Base-by-base conservation (phyloP, 2,329 filamentous ascomycete genomes). In the Penicillium janthinellum region DNA sequence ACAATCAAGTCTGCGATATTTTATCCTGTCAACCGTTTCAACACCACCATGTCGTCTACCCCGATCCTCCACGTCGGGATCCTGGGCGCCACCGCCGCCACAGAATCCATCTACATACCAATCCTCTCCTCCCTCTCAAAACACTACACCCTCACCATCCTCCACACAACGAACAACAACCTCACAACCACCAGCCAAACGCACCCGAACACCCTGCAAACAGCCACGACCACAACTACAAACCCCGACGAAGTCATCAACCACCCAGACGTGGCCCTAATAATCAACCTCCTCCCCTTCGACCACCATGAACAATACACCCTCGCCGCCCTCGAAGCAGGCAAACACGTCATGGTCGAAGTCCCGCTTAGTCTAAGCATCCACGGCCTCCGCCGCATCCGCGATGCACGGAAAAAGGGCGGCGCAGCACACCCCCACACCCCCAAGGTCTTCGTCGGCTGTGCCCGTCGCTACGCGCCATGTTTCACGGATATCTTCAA, bases 401-500 rank as follows among this genome's bases (percentile, higher is more conserved):
- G 82, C 34, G 79, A 75, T 0, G 84, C 84, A 15, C 60, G 45
- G 20, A 56, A 61, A 14, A 62, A 66, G 41, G 65, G 62, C 31
- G 17, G 41, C 11, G 12, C 41, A 2, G 52, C 51, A 11, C 47
- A 50, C 6, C n/a, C 25, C 14, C 6, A 12, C 67, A 70, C 72
- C 0, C 75, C 73, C 4, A 77, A 71, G 34, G 78, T 87, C 1
- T 84, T 88, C 66, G 83, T 89, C 0, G 85, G 85, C 1, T 86
- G 84, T 57, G 86, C 86, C 78, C 77, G 86, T 20, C 79, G 86
- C n/a, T 87, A 87, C 65, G 85, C 86, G 0, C 73, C 82, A 0
- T 78, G 80, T 0, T 87, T 87, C 62, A 71, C 78, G 0, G 77
- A 83, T 25, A 80, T 83, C 0, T 79, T 88, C 42, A 75, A 80